These are phyloP conservation scores for Chalciporus piperatus DNA, from an alignment of 768 basidiomycete genomes.

Conservation along the genomic window DNA sequence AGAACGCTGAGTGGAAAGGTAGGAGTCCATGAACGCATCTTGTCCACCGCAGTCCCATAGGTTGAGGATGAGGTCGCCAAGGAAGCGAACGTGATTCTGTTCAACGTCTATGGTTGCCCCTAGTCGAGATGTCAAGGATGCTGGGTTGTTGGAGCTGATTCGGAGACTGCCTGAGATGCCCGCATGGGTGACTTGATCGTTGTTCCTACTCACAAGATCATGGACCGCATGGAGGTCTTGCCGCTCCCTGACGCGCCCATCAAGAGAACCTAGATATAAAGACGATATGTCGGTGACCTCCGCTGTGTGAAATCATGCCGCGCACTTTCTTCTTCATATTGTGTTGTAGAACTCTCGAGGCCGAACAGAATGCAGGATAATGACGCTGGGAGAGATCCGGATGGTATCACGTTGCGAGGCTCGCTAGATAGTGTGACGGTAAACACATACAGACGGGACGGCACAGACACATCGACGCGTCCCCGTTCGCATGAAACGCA, in stretches of 20 bases:
- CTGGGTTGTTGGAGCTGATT: slow-evolving; percentile 86
- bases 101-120: slow-evolving; percentile 98
- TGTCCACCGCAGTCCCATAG: slow-evolving; percentile 99
- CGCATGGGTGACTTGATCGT: slow-evolving; percentile 1
- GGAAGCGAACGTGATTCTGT: slow-evolving; percentile 94
- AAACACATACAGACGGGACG: too few species aligned
- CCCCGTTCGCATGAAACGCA: neutral
- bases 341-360: neutral
- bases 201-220: slow-evolving; percentile 81
- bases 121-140: slow-evolving; percentile 84
- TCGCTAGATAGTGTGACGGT: too few species aligned
- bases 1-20: slow-evolving; percentile 86
- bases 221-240: slow-evolving; percentile 97
- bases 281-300: neutral
- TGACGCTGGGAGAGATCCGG: neutral
- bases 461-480: too few species aligned
- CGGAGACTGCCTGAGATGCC: slow-evolving; percentile 9
- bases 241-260: slow-evolving; percentile 97
- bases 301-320: neutral
- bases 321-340: slow-evolving; percentile 34
- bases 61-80: slow-evolving; percentile 93
- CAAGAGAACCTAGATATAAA: slow-evolving; percentile 71
- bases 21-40: slow-evolving; percentile 96
- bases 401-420: too few species aligned
- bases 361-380: neutral